These are phyloP conservation scores for Aureobasidium pullulans DNA, from an alignment of 2,329 filamentous ascomycete genomes.

Conservation along the genomic window DNA sequence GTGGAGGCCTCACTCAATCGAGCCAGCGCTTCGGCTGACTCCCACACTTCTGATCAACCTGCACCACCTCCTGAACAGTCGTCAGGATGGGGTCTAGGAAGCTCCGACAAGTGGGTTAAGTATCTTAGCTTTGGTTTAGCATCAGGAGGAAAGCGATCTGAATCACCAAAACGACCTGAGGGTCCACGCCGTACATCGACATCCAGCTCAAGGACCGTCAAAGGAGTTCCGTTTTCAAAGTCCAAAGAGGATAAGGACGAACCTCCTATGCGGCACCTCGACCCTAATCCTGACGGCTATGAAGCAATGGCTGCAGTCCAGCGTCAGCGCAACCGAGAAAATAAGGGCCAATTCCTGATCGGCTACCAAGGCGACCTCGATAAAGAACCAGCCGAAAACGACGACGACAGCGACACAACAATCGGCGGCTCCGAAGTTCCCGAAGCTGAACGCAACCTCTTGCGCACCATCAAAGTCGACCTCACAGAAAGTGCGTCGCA, in stretches of 20 bases:
- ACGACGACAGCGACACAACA: constrained; percentile 29
- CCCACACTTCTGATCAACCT: constrained; percentile 15
- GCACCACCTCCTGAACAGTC: constrained; percentile 9
- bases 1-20: constrained; percentile 37
- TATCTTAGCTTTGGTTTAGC: constrained; percentile 42
- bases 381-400: constrained; percentile 37
- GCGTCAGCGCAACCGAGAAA: constrained; percentile 35
- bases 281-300: constrained; percentile 34
- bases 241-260: constrained; percentile 17
- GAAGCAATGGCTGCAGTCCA: constrained; percentile 57
- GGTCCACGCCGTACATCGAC: constrained; percentile 19
- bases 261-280: constrained; percentile 21
- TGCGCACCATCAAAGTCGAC: constrained; percentile 63
- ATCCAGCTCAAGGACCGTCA: constrained; percentile 19
- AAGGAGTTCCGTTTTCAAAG: constrained; percentile 4
- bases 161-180: constrained; percentile 17
- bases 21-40: constrained; percentile 32
- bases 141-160: constrained; percentile 15
- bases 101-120: constrained; percentile 43
- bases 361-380: constrained; percentile 61
- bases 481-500: constrained; percentile 25
- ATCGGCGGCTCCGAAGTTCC: constrained; percentile 16
- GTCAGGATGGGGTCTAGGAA: constrained; percentile 28
- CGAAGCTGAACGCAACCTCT: constrained; percentile 44
- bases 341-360: constrained; percentile 55